Evolutionary conservation across 176 grass and related monocot genomes (phyloP).

Genomic region (Triticum urartu): DNA sequence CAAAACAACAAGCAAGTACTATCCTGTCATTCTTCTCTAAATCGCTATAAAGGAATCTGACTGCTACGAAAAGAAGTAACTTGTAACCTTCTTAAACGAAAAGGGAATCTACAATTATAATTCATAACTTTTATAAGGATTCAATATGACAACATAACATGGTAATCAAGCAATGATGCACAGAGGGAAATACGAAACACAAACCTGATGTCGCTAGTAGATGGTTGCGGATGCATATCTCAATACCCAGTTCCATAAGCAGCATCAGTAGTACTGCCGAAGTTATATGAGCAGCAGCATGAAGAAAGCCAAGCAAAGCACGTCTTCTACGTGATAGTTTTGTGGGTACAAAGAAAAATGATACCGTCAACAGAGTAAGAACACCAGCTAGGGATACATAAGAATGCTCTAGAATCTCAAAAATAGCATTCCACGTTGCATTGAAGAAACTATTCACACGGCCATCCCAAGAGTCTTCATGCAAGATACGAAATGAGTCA

Average conservation of each 20-base stretch:
- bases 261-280: slow-evolving; percentile 93
- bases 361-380: slow-evolving; percentile 62
- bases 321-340: slow-evolving; percentile 87
- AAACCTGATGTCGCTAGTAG: slow-evolving; percentile 94
- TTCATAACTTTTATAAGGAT: background rate
- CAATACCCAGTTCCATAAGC: slow-evolving; percentile 94
- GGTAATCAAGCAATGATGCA: background rate
- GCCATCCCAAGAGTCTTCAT: slow-evolving; percentile 67
- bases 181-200: background rate
- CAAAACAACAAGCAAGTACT: background rate
- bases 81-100: background rate
- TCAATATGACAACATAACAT: slow-evolving; percentile 17
- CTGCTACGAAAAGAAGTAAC: background rate
- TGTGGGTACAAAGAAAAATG: slow-evolving; percentile 94
- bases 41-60: background rate
- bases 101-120: background rate
- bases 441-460: slow-evolving; percentile 74
- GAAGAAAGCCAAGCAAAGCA: slow-evolving; percentile 80
- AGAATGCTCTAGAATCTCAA: slow-evolving; percentile 89
- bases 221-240: slow-evolving; percentile 90
- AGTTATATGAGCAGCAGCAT: slow-evolving; percentile 81
- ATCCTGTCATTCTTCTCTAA: background rate
- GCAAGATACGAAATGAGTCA: slow-evolving; percentile 67
- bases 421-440: slow-evolving; percentile 75
- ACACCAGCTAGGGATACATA: slow-evolving; percentile 78